phyloP scores from a whole-genome alignment of 768 basidiomycete species.

The Naganishia kalamii region DNA sequence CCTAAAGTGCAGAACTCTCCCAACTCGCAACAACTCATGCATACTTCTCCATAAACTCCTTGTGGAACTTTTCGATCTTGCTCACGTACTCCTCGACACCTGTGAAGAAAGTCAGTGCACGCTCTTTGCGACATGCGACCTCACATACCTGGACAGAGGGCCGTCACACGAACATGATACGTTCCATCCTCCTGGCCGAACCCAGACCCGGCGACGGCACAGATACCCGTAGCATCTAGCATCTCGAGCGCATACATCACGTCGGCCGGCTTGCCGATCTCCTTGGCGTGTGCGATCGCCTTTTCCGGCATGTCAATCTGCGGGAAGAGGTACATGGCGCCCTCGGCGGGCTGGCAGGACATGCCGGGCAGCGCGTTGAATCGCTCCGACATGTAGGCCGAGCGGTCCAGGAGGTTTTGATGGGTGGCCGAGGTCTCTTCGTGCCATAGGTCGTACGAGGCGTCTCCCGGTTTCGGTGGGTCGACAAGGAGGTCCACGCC shows the following conservation, averaged over 20 bases:
- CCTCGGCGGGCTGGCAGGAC: constrained; percentile 60
- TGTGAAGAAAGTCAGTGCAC: not conserved
- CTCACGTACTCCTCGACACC: constrained; percentile 87
- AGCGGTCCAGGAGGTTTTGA: constrained; percentile 48
- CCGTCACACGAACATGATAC: constrained; percentile 86
- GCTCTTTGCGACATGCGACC: not conserved
- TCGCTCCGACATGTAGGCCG: constrained; percentile 60
- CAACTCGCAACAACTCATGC: constrained; percentile 67
- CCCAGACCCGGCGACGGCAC: constrained; percentile 85
- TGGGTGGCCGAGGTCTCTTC: constrained; percentile 77
- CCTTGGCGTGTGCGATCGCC: constrained; percentile 66
- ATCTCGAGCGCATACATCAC: constrained; percentile 78
- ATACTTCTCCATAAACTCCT: constrained; percentile 55
- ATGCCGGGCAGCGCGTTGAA: constrained; percentile 80
- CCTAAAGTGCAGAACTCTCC: not conserved
- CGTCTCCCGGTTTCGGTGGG: constrained; percentile 69
- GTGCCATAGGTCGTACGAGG: constrained; percentile 72
- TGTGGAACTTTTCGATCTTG: constrained; percentile 71
- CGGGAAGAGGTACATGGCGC: constrained; percentile 91
- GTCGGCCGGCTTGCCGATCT: constrained; percentile 73
- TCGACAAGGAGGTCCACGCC: constrained; percentile 91
- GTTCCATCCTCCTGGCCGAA: constrained; percentile 90
- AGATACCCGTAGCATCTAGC: constrained; percentile 61
- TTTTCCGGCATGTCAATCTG: constrained; percentile 65
- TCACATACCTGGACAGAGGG: constrained; percentile 62